Percentiles rank a stretch among this genome's conserved stretches.
phyloP scores from a whole-genome alignment of 768 basidiomycete species.

The Leccinum broughii region DNA sequence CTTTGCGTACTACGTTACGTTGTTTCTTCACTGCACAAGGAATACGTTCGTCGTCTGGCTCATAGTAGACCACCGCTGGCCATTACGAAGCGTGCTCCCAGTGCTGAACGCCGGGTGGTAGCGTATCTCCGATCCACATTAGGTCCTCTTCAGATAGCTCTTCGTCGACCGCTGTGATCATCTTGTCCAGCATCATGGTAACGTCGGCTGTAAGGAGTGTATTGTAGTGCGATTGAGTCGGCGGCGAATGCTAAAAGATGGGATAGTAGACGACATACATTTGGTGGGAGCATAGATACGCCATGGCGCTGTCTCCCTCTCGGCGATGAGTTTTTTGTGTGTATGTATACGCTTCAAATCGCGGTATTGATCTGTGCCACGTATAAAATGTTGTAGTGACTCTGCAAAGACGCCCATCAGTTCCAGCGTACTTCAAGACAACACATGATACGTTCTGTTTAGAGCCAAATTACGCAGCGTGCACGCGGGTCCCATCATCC shows the following conservation, averaged over 20 bases:
- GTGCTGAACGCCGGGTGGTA: not conserved
- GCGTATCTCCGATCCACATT: not conserved
- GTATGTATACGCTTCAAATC: not conserved
- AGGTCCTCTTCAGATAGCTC: not conserved
- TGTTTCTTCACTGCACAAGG: slow-evolving; percentile 41
- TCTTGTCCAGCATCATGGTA: not conserved
- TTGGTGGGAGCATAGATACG: not conserved
- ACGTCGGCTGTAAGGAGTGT: not conserved
- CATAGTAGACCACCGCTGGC: slow-evolving; percentile 55
- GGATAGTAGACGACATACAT: not conserved
- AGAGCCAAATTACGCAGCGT: not conserved
- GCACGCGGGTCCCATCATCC: slow-evolving; percentile 16
- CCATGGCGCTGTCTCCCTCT: not conserved
- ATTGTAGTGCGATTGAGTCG: not conserved
- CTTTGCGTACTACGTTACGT: slow-evolving; percentile 29
- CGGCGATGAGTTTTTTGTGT: not conserved
- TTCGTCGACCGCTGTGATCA: not conserved
- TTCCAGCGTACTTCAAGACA: not conserved
- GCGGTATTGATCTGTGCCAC: not conserved
- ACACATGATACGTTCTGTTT: not conserved
- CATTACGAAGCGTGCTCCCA: slow-evolving; percentile 45
- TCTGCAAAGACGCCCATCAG: not conserved
- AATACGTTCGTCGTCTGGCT: slow-evolving; percentile 58
- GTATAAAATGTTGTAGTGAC: not conserved
- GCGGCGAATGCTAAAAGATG: not conserved